These are phyloP conservation scores for Neofusicoccum laricinum DNA, from an alignment of 2,329 filamentous ascomycete species.

Conservation along the genomic window DNA sequence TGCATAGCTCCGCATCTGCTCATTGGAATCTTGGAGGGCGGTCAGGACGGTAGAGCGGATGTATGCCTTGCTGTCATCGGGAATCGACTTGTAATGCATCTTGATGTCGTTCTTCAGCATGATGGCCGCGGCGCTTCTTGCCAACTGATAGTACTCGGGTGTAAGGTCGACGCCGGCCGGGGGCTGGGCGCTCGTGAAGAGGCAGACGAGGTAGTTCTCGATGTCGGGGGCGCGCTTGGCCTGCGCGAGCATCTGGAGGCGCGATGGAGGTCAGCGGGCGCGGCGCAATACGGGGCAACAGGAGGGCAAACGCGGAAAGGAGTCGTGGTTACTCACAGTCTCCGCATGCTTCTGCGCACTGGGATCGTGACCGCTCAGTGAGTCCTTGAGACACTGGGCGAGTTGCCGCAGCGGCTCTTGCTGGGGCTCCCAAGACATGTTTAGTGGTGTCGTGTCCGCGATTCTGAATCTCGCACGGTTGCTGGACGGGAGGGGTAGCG, in stretches of 20 bases:
- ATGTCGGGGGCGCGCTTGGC: conserved; percentile 87
- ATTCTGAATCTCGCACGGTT: conserved; percentile 12
- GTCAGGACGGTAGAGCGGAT: conserved; percentile 76
- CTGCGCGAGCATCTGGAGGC: conserved; percentile 79
- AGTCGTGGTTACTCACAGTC: conserved; percentile 57
- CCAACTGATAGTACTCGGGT: conserved; percentile 64
- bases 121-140: conserved; percentile 83
- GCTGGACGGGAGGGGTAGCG: conserved; percentile 13
- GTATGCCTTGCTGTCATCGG: conserved; percentile 69
- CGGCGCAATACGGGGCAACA: not conserved
- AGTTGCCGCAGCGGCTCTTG: conserved; percentile 86
- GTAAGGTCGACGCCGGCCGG: conserved; percentile 61
- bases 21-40: conserved; percentile 75
- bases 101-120: conserved; percentile 95
- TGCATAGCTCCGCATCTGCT: conserved; percentile 81
- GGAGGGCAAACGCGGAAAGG: conserved; percentile 12
- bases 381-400: conserved; percentile 84
- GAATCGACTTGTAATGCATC: conserved; percentile 70
- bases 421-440: conserved; percentile 90
- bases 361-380: conserved; percentile 79
- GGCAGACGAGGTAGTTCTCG: conserved; percentile 93
- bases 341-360: conserved; percentile 85
- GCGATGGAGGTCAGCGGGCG: conserved; percentile 19
- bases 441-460: conserved; percentile 10
- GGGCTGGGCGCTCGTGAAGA: conserved; percentile 70